Percentiles rank a stretch among this genome's conserved stretches.
Conservation (phyloP, 2,329 filamentous ascomycete genomes). For the Aspergillus ruber region DNA sequence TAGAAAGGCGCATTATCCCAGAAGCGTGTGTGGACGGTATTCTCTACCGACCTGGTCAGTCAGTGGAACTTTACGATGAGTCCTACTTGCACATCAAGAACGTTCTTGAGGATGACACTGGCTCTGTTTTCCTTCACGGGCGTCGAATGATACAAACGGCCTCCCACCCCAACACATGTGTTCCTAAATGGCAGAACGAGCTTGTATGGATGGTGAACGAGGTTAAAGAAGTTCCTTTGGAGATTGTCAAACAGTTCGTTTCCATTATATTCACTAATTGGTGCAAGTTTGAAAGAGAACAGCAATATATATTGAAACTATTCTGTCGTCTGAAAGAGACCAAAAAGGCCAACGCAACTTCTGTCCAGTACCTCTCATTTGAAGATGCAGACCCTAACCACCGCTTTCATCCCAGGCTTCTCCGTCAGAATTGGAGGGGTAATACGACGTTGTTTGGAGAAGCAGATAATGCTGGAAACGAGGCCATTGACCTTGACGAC, state of each 20-base stretch:
- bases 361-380: slow-evolving; percentile 23
- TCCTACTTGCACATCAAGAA: slow-evolving; percentile 37
- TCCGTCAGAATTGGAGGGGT: slow-evolving; percentile 31
- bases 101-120: slow-evolving; percentile 24
- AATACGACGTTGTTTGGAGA: slow-evolving; percentile 25
- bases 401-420: slow-evolving; percentile 2
- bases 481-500: slow-evolving; percentile 1
- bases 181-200: slow-evolving; percentile 40
- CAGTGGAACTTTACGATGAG: slow-evolving; percentile 32
- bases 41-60: slow-evolving; percentile 21
- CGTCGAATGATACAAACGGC: slow-evolving; percentile 28
- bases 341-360: slow-evolving; percentile 15
- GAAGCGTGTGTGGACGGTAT: slow-evolving; percentile 16
- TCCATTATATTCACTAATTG: slow-evolving; percentile 52
- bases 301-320: slow-evolving; percentile 24
- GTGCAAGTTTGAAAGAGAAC: slow-evolving; percentile 16
- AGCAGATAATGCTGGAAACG: neutral
- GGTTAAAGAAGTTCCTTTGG: slow-evolving; percentile 35
- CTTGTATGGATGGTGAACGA: slow-evolving; percentile 39
- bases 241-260: slow-evolving; percentile 36
- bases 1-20: slow-evolving; percentile 3
- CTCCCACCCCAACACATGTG: slow-evolving; percentile 21
- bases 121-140: slow-evolving; percentile 31
- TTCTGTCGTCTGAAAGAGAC: slow-evolving; percentile 29
- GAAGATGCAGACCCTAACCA: slow-evolving; percentile 24